These are phyloP conservation scores for Xylaria sp. DNA, from an alignment of 2,329 filamentous ascomycete species.

Conservation along the genomic window DNA sequence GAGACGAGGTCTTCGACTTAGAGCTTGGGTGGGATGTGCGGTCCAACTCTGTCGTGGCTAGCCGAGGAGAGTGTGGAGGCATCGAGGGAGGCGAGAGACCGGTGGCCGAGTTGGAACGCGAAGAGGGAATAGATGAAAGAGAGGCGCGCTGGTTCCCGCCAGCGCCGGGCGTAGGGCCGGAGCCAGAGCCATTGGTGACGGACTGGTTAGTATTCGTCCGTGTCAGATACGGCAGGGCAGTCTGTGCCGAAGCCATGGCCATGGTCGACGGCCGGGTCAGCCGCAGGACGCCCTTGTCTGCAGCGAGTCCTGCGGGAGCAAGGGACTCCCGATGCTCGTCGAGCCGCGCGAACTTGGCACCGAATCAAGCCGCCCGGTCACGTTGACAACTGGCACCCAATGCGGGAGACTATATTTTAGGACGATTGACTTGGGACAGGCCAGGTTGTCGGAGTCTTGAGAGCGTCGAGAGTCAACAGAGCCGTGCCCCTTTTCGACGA, in stretches of 20 bases:
- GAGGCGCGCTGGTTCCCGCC: conserved; percentile 56
- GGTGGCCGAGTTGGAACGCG: conserved; percentile 56
- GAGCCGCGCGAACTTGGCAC: not conserved
- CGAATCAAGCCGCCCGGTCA: not conserved
- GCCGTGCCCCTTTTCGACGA: conserved; percentile 1
- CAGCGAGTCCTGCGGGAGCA: too few relatives aligned
- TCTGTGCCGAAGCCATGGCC: conserved; percentile 41
- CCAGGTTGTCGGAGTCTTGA: not conserved
- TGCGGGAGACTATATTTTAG: not conserved
- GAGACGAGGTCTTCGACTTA: conserved; percentile 64
- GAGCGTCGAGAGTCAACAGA: not conserved
- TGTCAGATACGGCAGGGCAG: conserved; percentile 50
- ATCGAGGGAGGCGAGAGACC: conserved; percentile 61
- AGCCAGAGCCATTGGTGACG: conserved; percentile 38
- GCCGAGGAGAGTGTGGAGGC: conserved; percentile 61
- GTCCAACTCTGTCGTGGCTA: conserved; percentile 57
- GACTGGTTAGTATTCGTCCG: conserved; percentile 48
- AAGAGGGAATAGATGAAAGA: conserved; percentile 67
- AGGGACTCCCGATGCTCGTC: not conserved
- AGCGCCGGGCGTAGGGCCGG: conserved; percentile 17
- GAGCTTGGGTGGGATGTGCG: conserved; percentile 64
- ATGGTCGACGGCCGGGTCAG: not conserved
- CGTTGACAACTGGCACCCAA: not conserved
- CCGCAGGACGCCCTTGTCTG: not conserved
- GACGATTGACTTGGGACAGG: not conserved